These are phyloP conservation scores for Phytophthora chlamydospora DNA, from an alignment of 352 stramenopile species.

Conservation along the genomic window DNA sequence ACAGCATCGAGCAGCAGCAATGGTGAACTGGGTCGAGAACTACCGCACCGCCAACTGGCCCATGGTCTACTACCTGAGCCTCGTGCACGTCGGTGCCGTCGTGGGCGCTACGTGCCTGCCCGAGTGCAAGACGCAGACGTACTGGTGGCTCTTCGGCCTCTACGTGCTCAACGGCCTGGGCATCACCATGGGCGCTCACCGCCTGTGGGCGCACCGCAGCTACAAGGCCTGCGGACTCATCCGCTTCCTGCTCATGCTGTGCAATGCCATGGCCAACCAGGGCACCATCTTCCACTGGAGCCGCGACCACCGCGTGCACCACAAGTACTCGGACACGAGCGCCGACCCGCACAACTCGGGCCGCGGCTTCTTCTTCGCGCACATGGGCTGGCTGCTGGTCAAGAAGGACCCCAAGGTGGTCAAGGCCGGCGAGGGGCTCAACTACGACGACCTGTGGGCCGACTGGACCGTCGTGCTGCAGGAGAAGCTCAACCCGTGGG, in stretches of 20 bases:
- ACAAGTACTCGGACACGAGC: conserved; percentile 98
- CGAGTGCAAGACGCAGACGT: conserved; percentile 83
- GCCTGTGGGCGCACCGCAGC: conserved; percentile 96
- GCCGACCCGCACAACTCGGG: conserved; percentile 95
- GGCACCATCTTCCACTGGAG: conserved; percentile 98
- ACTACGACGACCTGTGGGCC: conserved; percentile 95
- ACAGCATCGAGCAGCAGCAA: conserved; percentile 33
- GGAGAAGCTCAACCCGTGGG: conserved; percentile 96
- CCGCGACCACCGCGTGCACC: conserved; percentile 98
- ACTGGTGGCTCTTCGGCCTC: conserved; percentile 89
- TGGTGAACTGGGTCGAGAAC: conserved; percentile 66
- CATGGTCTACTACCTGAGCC: conserved; percentile 96
- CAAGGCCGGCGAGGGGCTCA: conserved; percentile 89
- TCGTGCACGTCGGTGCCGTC: conserved; percentile 92
- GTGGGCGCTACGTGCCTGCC: conserved; percentile 83
- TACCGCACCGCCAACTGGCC: conserved; percentile 95
- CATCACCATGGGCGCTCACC: conserved; percentile 97
- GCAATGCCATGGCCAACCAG: conserved; percentile 98
- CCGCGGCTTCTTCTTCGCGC: conserved; percentile 98
- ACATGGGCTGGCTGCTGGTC: conserved; percentile 99
- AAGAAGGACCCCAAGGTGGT: conserved; percentile 96
- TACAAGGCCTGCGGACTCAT: conserved; percentile 94
- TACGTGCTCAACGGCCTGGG: conserved; percentile 96
- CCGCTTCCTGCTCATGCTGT: conserved; percentile 97
- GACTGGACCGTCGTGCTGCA: conserved; percentile 96